Evolutionary conservation across 2,329 filamentous ascomycete genomes (phyloP).

Genomic region (Hypomyces perniciosus): DNA sequence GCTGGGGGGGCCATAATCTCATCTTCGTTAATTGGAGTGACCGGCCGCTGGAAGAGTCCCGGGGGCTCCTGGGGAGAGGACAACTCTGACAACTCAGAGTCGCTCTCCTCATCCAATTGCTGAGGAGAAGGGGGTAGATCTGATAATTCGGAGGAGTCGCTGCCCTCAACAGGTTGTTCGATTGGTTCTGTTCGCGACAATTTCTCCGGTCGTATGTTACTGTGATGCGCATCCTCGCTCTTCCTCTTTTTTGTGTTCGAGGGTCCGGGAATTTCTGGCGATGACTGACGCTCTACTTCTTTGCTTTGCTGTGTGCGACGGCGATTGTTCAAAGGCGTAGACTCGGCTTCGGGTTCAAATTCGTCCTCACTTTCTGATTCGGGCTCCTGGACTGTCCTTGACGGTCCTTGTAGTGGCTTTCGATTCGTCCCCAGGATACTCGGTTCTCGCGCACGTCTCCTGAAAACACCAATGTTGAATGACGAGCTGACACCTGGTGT

Average conservation of each 20-base stretch:
- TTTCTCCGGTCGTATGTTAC: slow-evolving; percentile 33
- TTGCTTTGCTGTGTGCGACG: slow-evolving; percentile 31
- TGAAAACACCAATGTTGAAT: slow-evolving; percentile 53
- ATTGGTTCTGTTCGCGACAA: slow-evolving; percentile 24
- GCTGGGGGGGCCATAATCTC: slow-evolving; percentile 49
- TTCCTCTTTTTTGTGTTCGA: slow-evolving; percentile 50
- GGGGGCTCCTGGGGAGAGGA: slow-evolving; percentile 30
- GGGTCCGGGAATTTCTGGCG: slow-evolving; percentile 21
- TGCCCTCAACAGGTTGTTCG: slow-evolving; percentile 15
- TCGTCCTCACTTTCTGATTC: slow-evolving; percentile 39
- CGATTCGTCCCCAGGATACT: slow-evolving; percentile 54
- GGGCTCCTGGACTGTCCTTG: slow-evolving; percentile 24
- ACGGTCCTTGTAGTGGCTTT: slow-evolving; percentile 33
- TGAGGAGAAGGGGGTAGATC: slow-evolving; percentile 25
- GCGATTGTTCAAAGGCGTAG: slow-evolving; percentile 52
- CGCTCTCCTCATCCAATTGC: slow-evolving; percentile 24
- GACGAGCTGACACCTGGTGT: slow-evolving; percentile 44
- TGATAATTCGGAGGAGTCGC: slow-evolving; percentile 26
- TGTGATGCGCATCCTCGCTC: slow-evolving; percentile 40
- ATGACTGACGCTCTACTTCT: slow-evolving; percentile 17
- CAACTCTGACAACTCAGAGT: slow-evolving; percentile 33
- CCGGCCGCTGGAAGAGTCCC: slow-evolving; percentile 23
- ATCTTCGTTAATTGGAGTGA: slow-evolving; percentile 42
- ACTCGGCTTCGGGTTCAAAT: slow-evolving; percentile 60
- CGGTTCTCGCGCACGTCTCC: slow-evolving; percentile 51